Evolutionary conservation across 2,329 filamentous ascomycete species (phyloP), one percentile per base, ranked within the genome.

Genomic region (Nannizziopsis barbatae): DNA sequence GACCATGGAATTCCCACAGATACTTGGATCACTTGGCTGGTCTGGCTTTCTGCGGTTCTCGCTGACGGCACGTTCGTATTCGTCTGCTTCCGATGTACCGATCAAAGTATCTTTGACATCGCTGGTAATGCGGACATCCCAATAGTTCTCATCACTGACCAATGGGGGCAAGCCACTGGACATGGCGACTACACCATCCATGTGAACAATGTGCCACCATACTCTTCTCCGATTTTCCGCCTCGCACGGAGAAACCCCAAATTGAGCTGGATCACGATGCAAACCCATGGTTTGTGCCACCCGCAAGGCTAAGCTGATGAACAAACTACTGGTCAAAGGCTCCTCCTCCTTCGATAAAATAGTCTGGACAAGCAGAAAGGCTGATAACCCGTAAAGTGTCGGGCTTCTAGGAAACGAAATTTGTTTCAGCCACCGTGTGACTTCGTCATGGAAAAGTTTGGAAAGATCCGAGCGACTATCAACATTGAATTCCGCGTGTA

Each of bases 191-290:
- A 71, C 64, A n/a, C 69, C 61, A 52, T 72, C 69, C 60, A 71
- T 70, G 39, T 72, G 67, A 20, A 72, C 65, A 32, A 73, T 70
- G 51, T 72, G 70, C 68, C 69, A 72, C 70, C 70, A 73, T 43
- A 73, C 58, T 12, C 70, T 62, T 43, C 70, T 63, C 20, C 70
- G 62, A 37, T 67, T 63, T 53, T 73, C 70, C 2, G 70, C 69
- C 53, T 71, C 68, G 31, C 64, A 65, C 3, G 67, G 58, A 9
- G 62, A 58, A 42, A 74, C 67, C 5, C 68, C 67, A 52, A 73
- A 73, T 17, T 71, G 66, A 0, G 68, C 67, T 2, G 71, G 70
- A 48, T 75, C 72, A 14, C 70, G 66, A 56, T 73, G 70, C 3
- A 73, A 57, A 11, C 70, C 70, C 63, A 73, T 71, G 7, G 67